Evolutionary conservation across 1,139 yeast species (phyloP).

Genomic region (Casaregolazyma lundiana): DNA sequence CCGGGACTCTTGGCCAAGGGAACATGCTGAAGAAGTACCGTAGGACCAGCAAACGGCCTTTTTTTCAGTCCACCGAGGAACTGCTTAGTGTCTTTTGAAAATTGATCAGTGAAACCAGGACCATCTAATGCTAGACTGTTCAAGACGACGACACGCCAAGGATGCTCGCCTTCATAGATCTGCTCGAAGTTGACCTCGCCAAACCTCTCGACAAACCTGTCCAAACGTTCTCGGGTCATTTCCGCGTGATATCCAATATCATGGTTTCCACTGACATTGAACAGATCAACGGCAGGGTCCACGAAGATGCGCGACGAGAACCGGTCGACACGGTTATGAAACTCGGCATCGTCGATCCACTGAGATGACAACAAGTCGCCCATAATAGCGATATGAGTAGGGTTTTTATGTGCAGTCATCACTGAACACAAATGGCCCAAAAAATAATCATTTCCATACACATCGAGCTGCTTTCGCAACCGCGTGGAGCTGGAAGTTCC

Average conservation of each 20-base stretch:
- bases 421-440: slow-evolving; percentile 73
- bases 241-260: slow-evolving; percentile 96
- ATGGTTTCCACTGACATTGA: slow-evolving; percentile 90
- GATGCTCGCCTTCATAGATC: slow-evolving; percentile 48
- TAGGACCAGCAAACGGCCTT: slow-evolving; percentile 58
- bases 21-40: slow-evolving; percentile 80
- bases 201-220: slow-evolving; percentile 65
- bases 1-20: slow-evolving; percentile 83
- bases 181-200: slow-evolving; percentile 84
- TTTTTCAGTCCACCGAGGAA: slow-evolving; percentile 51
- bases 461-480: slow-evolving; percentile 73
- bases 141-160: slow-evolving; percentile 77
- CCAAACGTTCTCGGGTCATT: slow-evolving; percentile 86
- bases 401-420: slow-evolving; percentile 59
- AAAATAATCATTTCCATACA: slow-evolving; percentile 82
- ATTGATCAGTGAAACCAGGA: slow-evolving; percentile 75
- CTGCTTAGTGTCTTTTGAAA: slow-evolving; percentile 62
- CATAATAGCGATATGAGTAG: slow-evolving; percentile 80
- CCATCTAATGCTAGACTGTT: slow-evolving; percentile 86
- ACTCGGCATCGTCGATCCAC: slow-evolving; percentile 89
- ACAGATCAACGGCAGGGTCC: slow-evolving; percentile 25
- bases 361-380: slow-evolving; percentile 95
- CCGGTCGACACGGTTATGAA: slow-evolving; percentile 68
- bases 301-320: slow-evolving; percentile 44
- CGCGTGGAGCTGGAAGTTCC: slow-evolving; percentile 74